These are phyloP conservation scores for Hymenotorrendiella dingleyae DNA, from an alignment of 2,329 filamentous ascomycete species.

Conservation along the genomic window DNA sequence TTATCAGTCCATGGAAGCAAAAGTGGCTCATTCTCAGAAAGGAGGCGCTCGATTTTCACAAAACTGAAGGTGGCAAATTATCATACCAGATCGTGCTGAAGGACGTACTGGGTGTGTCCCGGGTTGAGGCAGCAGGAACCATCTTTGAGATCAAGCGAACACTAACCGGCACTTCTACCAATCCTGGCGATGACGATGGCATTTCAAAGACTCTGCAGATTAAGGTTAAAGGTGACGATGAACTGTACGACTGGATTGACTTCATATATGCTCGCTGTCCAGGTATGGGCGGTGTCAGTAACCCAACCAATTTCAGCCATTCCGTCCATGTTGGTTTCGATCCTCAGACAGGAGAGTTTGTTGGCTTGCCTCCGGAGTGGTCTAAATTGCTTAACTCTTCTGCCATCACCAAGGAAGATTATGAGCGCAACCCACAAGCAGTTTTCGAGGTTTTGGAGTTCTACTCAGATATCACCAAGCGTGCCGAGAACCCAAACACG, in stretches of 20 bases:
- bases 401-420: slow-evolving; percentile 96
- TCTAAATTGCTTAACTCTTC: slow-evolving; percentile 93
- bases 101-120: slow-evolving; percentile 83
- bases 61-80: slow-evolving; percentile 81
- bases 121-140: slow-evolving; percentile 84
- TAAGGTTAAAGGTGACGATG: slow-evolving; percentile 90
- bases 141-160: slow-evolving; percentile 89
- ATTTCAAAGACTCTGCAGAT: slow-evolving; percentile 81
- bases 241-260: slow-evolving; percentile 98
- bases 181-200: slow-evolving; percentile 67
- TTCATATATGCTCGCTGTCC: slow-evolving; percentile 95
- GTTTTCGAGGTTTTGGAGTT: slow-evolving; percentile 78
- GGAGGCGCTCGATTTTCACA: slow-evolving; percentile 90
- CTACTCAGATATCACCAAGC: slow-evolving; percentile 77
- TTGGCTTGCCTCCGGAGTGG: slow-evolving; percentile 92
- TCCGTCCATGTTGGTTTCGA: slow-evolving; percentile 97
- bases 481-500: slow-evolving; percentile 62
- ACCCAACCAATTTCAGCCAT: slow-evolving; percentile 96
- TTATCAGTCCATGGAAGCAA: slow-evolving; percentile 82
- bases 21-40: slow-evolving; percentile 89
- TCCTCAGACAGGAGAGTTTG: slow-evolving; percentile 88
- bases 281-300: slow-evolving; percentile 96
- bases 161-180: slow-evolving; percentile 61
- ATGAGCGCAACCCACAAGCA: slow-evolving; percentile 90
- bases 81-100: slow-evolving; percentile 80